Evolutionary conservation across 805 yeast genomes (phyloP), one percentile per base, ranked within the genome.

Genomic region (Candida silvicultrix): DNA sequence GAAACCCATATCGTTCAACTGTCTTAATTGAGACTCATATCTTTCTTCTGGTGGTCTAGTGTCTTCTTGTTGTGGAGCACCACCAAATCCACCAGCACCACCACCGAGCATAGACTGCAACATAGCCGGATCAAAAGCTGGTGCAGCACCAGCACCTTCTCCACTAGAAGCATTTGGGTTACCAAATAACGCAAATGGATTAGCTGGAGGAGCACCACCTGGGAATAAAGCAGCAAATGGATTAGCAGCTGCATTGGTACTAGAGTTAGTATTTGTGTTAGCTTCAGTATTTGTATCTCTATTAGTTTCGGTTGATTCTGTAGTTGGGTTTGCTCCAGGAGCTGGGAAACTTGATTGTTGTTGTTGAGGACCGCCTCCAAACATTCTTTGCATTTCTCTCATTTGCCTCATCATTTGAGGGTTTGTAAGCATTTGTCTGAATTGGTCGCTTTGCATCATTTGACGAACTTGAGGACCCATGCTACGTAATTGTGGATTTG

Each of bases 401-500:
- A 86, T 82, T 46, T 80, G 80, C 59, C 96, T 78, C 76, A 89
- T 71, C 75, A 83, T 77, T 53, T 87, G 88, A 3, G 98, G 97
- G 62, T 92, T 88, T 12, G 85, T 72, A 59, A 85, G 52, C 81
- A 84, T 80, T 58, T 81, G 83, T 65, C 96, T 79, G 62, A 90
- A 81, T 60, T 80, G 75, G 15, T 92, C 96, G 60, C 84, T 81
- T 64, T 85, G 96, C 57, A 92, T 67, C 82, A 89, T 74, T 62
- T 85, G 80, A 59, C 97, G 78, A 20, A 86, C 90, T 61, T 85
- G 88, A 8, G 96, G 96, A 12, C 95, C 95, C 89, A 88, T 78
- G 5, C 81, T 77, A 49, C 92, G 79, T 58, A 89, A 72, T 60
- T 84, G 89, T 8, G 97, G 97, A 47, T 85, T 83, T 59, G 85